Conservation (phyloP, 192 early-diverging fungal genomes). For the Thoreauomyces humboldtii region DNA sequence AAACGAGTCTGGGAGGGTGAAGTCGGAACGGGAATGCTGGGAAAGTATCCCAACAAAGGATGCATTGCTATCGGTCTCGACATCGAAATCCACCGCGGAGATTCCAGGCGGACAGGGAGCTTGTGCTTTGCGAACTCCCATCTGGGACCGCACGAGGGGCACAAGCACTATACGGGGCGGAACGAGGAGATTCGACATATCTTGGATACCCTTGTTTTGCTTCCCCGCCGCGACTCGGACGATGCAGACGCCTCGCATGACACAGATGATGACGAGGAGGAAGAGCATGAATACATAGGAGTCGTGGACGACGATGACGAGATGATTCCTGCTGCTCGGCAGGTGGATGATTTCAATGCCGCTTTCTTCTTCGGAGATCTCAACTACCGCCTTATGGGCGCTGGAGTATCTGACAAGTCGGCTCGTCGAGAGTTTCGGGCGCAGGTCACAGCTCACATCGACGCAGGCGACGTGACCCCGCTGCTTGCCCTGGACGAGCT, state of each 20-base stretch:
- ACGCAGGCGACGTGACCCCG: conserved; percentile 8
- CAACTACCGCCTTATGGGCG: conserved; percentile 39
- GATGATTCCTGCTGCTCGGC: conserved; percentile 1
- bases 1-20: conserved; percentile 19
- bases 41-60: conserved; percentile 44
- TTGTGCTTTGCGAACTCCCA: conserved; percentile 37
- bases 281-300: not conserved
- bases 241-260: not conserved
- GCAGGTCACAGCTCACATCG: conserved; percentile 24
- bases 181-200: conserved; percentile 37
- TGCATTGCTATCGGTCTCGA: conserved; percentile 29
- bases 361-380: conserved; percentile 40
- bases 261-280: too few relatives aligned
- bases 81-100: conserved; percentile 13
- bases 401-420: not conserved
- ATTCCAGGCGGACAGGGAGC: not conserved
- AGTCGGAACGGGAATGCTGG: conserved; percentile 34
- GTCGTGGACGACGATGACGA: not conserved
- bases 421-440: not conserved
- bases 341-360: conserved; percentile 21
- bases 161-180: conserved; percentile 29
- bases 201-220: conserved; percentile 24
- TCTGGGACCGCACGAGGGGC: conserved; percentile 36
- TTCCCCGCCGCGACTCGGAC: not conserved
- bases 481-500: conserved; percentile 36